These are phyloP conservation scores for Blastobotrys indianensis DNA, from an alignment of 1,139 yeast species.

Conservation along the genomic window DNA sequence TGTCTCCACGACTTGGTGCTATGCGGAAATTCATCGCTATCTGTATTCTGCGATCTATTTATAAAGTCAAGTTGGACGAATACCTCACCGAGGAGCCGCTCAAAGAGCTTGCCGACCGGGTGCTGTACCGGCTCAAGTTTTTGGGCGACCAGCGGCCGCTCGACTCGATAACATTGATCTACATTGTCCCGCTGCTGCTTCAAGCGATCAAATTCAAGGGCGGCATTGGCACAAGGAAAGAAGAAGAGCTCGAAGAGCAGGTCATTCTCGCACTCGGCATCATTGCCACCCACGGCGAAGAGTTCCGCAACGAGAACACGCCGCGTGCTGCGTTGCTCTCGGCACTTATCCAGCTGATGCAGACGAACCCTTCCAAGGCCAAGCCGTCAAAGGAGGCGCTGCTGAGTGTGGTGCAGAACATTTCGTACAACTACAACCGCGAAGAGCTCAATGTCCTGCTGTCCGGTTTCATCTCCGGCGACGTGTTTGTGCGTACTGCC, in stretches of 20 bases:
- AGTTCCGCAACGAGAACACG: conserved; percentile 57
- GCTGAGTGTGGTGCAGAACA: conserved; percentile 65
- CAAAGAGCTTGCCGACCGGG: conserved; percentile 51
- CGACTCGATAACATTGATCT: conserved; percentile 63
- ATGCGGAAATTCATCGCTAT: conserved; percentile 56
- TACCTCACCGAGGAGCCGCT: conserved; percentile 47
- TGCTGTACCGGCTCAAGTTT: conserved; percentile 70
- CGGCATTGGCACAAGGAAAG: conserved; percentile 58
- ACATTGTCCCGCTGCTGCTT: conserved; percentile 65
- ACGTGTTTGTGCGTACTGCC: conserved; percentile 66
- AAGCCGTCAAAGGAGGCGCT: conserved; percentile 81
- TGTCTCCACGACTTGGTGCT: conserved; percentile 45
- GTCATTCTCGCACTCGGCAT: conserved; percentile 72
- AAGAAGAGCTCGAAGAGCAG: conserved; percentile 86
- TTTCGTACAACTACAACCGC: conserved; percentile 53
- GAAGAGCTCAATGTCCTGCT: conserved; percentile 58
- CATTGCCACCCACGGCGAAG: conserved; percentile 68
- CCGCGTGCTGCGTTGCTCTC: conserved; percentile 63
- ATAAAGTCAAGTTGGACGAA: conserved; percentile 31
- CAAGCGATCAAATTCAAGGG: conserved; percentile 35
- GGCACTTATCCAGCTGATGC: conserved; percentile 59
- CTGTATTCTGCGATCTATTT: conserved; percentile 52
- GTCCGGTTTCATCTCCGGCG: conserved; percentile 54
- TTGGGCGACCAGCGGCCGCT: conserved; percentile 68
- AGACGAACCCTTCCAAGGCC: conserved; percentile 64